Evolutionary conservation across 345 rosid species (phyloP).

Genomic region (Atalantia buxifolia): DNA sequence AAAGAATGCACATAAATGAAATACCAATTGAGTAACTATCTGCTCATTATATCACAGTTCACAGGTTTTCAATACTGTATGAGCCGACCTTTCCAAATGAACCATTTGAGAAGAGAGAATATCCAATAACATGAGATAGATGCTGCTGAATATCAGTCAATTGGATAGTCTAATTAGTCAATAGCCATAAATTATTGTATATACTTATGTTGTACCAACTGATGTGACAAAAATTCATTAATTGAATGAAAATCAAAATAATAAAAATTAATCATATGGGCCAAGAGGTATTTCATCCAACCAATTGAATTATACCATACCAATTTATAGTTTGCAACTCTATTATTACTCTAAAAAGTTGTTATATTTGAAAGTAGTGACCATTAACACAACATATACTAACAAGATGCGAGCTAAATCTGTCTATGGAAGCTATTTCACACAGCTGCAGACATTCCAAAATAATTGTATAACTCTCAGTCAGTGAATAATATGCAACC

Average conservation of each 20-base stretch:
- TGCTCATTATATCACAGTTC: background rate
- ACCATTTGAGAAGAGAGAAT: background rate
- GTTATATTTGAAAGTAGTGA: background rate
- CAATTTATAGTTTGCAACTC: too few relatives aligned
- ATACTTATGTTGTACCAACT: too few relatives aligned
- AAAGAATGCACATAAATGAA: background rate
- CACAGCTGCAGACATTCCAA: conserved; percentile 2
- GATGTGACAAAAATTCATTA: too few relatives aligned
- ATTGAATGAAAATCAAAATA: too few relatives aligned
- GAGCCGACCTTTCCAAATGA: background rate
- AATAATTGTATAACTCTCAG: background rate
- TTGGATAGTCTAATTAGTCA: background rate
- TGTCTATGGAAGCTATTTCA: background rate
- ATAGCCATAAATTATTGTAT: too few relatives aligned
- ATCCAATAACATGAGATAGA: background rate
- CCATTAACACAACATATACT: background rate
- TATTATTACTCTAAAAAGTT: background rate
- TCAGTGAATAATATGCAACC: background rate
- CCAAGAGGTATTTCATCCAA: too few relatives aligned
- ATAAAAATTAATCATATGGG: too few relatives aligned
- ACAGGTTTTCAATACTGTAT: background rate
- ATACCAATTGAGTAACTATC: background rate
- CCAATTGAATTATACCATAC: too few relatives aligned
- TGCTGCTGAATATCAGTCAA: background rate
- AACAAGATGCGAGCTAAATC: background rate